Conservation (phyloP, 257 asterid species). For the Ehretia macrophylla region DNA sequence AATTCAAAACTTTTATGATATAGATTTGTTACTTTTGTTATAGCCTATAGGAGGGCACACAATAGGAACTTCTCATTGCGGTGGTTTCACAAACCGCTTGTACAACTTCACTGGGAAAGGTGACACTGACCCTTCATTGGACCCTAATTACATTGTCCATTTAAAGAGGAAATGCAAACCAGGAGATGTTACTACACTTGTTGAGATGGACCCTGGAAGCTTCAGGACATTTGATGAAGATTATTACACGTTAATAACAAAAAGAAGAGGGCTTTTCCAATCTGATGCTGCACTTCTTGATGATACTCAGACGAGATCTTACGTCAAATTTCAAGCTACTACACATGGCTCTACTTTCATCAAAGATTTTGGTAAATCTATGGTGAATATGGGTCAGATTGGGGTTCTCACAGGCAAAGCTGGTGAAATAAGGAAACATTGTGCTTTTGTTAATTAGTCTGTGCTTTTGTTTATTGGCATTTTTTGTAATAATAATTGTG, state of each 20-base stretch:
- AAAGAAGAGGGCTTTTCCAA: conserved; percentile 41
- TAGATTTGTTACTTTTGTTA: too few species aligned
- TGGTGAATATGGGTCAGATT: conserved; percentile 52
- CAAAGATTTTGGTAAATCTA: conserved; percentile 37
- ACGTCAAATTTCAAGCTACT: conserved; percentile 23
- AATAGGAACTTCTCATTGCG: conserved; percentile 52
- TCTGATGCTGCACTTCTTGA: conserved; percentile 51
- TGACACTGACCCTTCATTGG: conserved; percentile 54
- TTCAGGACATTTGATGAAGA: conserved; percentile 31
- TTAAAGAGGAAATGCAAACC: conserved; percentile 36
- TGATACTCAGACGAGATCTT: conserved; percentile 28
- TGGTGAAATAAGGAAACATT: conserved; percentile 48
- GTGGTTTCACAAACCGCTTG: conserved; percentile 40
- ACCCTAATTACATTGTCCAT: conserved; percentile 32
- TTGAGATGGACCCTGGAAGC: conserved; percentile 65
- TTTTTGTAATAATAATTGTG: not conserved
- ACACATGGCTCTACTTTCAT: conserved; percentile 25
- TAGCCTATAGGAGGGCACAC: conserved; percentile 43
- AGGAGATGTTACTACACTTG: conserved; percentile 32
- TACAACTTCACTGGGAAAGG: conserved; percentile 71
- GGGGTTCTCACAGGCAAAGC: conserved; percentile 43
- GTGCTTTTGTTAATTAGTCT: conserved; percentile 38
- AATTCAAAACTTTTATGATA: too few species aligned
- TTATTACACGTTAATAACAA: conserved; percentile 35
- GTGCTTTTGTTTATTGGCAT: not conserved